A percentile compares a stretch with the other conserved stretches of the same genome.
Evolutionary conservation across 1,139 yeast genomes (phyloP).

Genomic region (Geotrichum fermentans): DNA sequence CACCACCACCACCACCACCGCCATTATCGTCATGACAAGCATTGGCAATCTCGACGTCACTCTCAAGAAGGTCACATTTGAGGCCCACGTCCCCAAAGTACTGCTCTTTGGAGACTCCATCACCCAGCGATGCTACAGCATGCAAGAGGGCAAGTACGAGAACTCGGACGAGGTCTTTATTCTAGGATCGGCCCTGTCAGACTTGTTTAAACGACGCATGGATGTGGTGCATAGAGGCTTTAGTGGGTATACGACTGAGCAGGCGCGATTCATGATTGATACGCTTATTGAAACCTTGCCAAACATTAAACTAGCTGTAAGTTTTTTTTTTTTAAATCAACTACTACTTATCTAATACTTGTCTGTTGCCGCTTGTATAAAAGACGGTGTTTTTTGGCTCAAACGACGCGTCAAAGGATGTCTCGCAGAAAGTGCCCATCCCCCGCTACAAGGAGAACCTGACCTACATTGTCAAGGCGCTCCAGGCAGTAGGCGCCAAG

Average conservation of each 20-base stretch:
- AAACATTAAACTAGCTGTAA: slow-evolving; percentile 23
- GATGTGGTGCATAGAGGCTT: slow-evolving; percentile 58
- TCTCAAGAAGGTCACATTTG: slow-evolving; percentile 13
- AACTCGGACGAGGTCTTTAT: slow-evolving; percentile 1
- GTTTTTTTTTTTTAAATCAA: slow-evolving; percentile 1
- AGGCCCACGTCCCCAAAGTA: slow-evolving; percentile 38
- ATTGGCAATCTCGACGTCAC: no score
- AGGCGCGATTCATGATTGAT: slow-evolving; percentile 38
- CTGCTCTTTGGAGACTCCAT: slow-evolving; percentile 64
- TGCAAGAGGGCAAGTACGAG: slow-evolving; percentile 15
- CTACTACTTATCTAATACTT: no score
- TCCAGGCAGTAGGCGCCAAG: slow-evolving; percentile 42
- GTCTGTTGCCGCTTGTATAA: neutral
- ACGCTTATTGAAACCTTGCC: slow-evolving; percentile 13
- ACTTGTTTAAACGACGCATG: slow-evolving; percentile 38
- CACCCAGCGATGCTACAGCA: slow-evolving; percentile 46
- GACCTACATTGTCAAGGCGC: slow-evolving; percentile 40
- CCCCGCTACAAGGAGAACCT: slow-evolving; percentile 49
- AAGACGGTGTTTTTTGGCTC: slow-evolving; percentile 65
- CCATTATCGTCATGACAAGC: no score
- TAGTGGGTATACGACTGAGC: slow-evolving; percentile 54
- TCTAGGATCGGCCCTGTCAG: slow-evolving; percentile 16
- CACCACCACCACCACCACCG: no score
- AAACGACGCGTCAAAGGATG: slow-evolving; percentile 58
- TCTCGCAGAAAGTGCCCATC: slow-evolving; percentile 51